Conservation (phyloP, 2,329 filamentous ascomycete species). For the Biscogniauxia sp. region DNA sequence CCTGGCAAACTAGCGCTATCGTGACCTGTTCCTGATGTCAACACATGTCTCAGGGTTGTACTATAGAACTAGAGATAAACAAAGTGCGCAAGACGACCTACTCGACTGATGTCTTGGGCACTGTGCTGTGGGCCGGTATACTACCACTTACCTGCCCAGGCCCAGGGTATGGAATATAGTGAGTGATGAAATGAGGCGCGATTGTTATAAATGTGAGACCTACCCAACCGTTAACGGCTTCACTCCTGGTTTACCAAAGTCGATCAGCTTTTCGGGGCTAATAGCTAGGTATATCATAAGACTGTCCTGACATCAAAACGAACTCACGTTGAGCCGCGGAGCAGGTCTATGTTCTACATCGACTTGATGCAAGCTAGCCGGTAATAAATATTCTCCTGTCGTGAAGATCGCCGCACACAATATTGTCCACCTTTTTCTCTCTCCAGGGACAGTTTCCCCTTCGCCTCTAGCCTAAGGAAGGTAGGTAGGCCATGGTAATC, state of each 20-base stretch:
- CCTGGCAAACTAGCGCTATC: neutral
- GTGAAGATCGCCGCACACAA: neutral
- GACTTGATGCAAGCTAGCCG: neutral
- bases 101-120: neutral
- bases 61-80: neutral
- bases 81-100: neutral
- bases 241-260: neutral
- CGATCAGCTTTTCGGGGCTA: neutral
- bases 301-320: neutral
- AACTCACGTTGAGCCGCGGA: neutral
- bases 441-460: neutral
- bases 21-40: neutral
- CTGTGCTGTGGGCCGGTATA: neutral
- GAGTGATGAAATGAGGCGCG: neutral
- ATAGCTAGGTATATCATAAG: neutral
- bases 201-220: neutral
- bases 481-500: neutral
- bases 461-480: neutral
- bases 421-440: neutral
- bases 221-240: neutral
- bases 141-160: too few species aligned
- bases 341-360: neutral
- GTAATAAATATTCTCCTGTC: neutral
- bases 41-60: neutral
- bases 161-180: neutral